Evolutionary conservation across 208 protist species (phyloP), one percentile per base, ranked within the genome.

Genomic region (Leishmania lainsoni): DNA sequence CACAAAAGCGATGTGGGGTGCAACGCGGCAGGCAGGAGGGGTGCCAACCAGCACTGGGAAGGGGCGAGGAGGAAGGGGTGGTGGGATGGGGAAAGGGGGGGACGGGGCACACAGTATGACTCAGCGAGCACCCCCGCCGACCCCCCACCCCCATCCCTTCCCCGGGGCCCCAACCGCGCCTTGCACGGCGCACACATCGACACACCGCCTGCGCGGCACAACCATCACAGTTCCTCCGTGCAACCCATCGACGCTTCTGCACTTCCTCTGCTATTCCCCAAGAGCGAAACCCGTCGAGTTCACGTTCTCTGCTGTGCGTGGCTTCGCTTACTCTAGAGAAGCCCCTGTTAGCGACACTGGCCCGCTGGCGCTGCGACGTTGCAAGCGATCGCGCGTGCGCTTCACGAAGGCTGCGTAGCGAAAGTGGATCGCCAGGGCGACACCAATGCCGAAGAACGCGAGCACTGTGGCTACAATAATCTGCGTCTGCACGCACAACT

Each of bases 371-470:
- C 58, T 51, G 66, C 39, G 3, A 39, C 20, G 6, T 32, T 39
- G 29, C 76, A 29, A 4, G 61, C 49, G 45, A 39, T 42, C 76
- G 72, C 70, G 58, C 73, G 75, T 76, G 65, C 83, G 79, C 29
- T 75, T 77, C 54, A 94, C 86, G 61, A 90, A 94, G n/a, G 86
- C 87, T 17, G 73, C 58, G 80, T 94, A 94, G 59, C 90, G 90
- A 75, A 92, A 77, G 76, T 94, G 90, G 58, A 92, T 83, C 17
- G 58, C 51, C 14, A 89, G 65, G 69, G 86, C 83, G 3, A 92
- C 82, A 52, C 85, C 78, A 65, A 80, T 68, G 45, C 89, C 76
- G 61, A 72, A 76, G 72, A 87, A 86, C 58, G 80, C 86, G 29
- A 89, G 80, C 42, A 79, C 83, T 45, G 84, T 92, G 58, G 84